These are phyloP conservation scores for Didymella arachidicola DNA, from an alignment of 2,329 filamentous ascomycete genomes.

Conservation along the genomic window DNA sequence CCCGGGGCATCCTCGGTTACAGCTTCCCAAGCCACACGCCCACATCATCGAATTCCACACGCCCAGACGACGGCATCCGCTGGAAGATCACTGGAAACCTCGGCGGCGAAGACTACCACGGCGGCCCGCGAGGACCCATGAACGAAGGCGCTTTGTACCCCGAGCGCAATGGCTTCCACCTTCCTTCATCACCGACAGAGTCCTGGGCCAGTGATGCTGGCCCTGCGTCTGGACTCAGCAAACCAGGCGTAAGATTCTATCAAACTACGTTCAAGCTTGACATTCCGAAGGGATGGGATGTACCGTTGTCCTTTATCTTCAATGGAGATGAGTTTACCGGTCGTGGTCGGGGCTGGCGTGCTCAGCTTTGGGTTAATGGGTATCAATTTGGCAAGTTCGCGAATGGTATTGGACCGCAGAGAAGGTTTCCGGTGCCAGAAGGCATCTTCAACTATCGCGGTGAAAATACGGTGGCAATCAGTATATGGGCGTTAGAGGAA, in stretches of 20 bases:
- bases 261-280: slow-evolving; percentile 62
- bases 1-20: slow-evolving; percentile 68
- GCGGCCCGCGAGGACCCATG: slow-evolving; percentile 66
- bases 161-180: slow-evolving; percentile 68
- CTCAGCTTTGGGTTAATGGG: slow-evolving; percentile 74
- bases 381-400: slow-evolving; percentile 73
- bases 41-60: slow-evolving; percentile 25
- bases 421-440: slow-evolving; percentile 72
- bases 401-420: slow-evolving; percentile 76
- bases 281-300: slow-evolving; percentile 63
- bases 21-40: slow-evolving; percentile 57
- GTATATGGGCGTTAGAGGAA: slow-evolving; percentile 69
- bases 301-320: slow-evolving; percentile 67
- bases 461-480: slow-evolving; percentile 70
- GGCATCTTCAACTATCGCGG: slow-evolving; percentile 74
- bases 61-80: slow-evolving; percentile 49
- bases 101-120: slow-evolving; percentile 67
- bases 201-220: slow-evolving; percentile 53
- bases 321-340: slow-evolving; percentile 50
- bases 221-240: slow-evolving; percentile 54
- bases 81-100: slow-evolving; percentile 75
- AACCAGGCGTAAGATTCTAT: slow-evolving; percentile 65
- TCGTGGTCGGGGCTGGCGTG: slow-evolving; percentile 58
- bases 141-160: slow-evolving; percentile 71
- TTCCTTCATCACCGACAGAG: slow-evolving; percentile 53